A percentile compares a stretch with the other conserved stretches of the same genome.
phyloP scores from a whole-genome alignment of 257 asterid genomes.

The Agastache rugosa region DNA sequence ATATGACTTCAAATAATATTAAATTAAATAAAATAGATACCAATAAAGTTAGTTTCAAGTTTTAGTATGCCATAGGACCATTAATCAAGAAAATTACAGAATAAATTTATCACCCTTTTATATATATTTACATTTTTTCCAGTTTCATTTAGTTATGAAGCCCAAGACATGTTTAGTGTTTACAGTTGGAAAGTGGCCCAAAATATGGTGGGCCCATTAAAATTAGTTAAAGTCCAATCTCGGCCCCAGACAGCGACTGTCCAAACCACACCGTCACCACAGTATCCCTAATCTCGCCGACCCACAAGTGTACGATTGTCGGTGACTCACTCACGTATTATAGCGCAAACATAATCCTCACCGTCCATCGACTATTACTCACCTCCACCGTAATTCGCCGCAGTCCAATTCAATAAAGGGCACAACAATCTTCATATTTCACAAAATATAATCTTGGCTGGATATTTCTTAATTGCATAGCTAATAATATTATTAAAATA shows the following conservation, averaged over 20 bases:
- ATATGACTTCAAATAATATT: too few species aligned
- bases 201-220: background rate
- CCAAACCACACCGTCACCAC: background rate
- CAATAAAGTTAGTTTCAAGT: background rate
- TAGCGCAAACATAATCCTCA: constrained; percentile 13
- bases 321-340: background rate
- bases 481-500: too few species aligned
- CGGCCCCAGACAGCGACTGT: background rate
- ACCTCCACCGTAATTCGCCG: background rate
- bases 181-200: background rate
- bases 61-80: background rate
- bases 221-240: background rate
- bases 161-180: background rate
- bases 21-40: background rate
- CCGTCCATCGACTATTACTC: background rate
- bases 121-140: background rate
- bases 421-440: background rate
- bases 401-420: background rate
- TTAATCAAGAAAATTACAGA: too few species aligned
- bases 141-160: background rate
- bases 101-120: too few species aligned
- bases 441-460: too few species aligned
- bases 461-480: background rate
- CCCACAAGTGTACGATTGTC: constrained; percentile 34
- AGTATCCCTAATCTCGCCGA: background rate